Base-by-base conservation (phyloP, 2,329 filamentous ascomycete species). In the Coleophoma crateriformis region DNA sequence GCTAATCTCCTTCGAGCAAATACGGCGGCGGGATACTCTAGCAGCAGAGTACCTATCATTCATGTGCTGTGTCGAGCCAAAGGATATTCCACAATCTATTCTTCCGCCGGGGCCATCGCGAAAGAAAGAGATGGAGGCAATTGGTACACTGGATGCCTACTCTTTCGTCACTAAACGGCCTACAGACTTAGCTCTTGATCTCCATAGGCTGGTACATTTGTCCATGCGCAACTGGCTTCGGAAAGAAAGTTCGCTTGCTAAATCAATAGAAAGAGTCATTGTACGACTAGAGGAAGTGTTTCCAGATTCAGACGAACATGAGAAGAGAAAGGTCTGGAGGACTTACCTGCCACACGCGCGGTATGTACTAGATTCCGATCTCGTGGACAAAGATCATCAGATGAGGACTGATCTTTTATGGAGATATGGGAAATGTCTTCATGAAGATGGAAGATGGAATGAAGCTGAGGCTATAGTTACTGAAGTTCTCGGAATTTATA, bases 1-100 rank as follows among this genome's bases (percentile, higher is more conserved):
- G 47, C 48, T 50, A 3, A 48, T 53, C 27, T 53, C 51, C 3
- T 48, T 53, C 38, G 37, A 53, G 12, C 51, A 53, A 32, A 53
- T 53, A n/a, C 48, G 41, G n/a, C 19, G 22, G 14, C 38, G n/a
- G 7, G 15, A 51, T 34, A 33, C 43, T 13, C 38, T 50, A 3
- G 50, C 50, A 13, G 33, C 43, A 7, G 48, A 52, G 2, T 47
- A 42, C 37, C 22, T 51, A 11, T 48, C 50, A 10, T 49, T 45
- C 35, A 46, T 51, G 33, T 17, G 46, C 8, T 51, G 46, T 38
- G 8, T 51, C 4, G 46, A 42, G 7, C 13, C 27, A 19, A 13
- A 49, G 38, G 41, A 38, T n/a, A 46, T 51, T 12, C 50, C 50
- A 17, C 15, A 19, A 32, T 15, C 32, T 12, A 13, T 51, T 13